These are phyloP conservation scores for Umbelopsis sp. DNA, from an alignment of 192 early-diverging fungal genomes.

Conservation along the genomic window DNA sequence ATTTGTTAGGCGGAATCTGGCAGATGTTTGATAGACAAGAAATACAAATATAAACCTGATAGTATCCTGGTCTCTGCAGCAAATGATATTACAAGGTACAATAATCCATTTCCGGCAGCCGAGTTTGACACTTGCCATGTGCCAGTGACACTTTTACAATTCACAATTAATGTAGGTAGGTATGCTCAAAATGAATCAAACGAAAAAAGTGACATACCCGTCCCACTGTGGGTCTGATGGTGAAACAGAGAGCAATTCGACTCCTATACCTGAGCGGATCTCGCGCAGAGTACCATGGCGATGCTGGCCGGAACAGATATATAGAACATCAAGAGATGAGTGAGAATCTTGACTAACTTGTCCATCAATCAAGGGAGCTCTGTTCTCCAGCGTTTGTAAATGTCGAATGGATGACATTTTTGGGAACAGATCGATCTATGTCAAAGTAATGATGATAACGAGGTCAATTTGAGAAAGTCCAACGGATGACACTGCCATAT, in stretches of 20 bases:
- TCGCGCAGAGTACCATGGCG: constrained; percentile 10
- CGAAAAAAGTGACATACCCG: neutral
- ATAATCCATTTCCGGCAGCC: neutral
- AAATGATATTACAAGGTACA: constrained; percentile 1
- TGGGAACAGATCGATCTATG: neutral
- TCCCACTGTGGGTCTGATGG: constrained; percentile 3
- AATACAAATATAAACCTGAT: neutral
- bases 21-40: too few relatives aligned
- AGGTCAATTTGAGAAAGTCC: neutral
- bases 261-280: constrained; percentile 4
- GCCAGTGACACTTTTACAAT: neutral
- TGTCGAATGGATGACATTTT: neutral
- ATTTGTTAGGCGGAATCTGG: neutral
- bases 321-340: constrained; percentile 4
- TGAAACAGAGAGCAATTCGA: constrained; percentile 10
- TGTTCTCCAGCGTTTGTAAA: constrained; percentile 25
- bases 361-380: constrained; percentile 30
- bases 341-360: neutral
- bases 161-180: neutral
- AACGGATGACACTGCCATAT: too few relatives aligned
- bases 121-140: neutral
- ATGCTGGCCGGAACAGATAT: constrained; percentile 30
- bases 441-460: neutral
- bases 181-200: neutral
- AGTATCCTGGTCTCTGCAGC: neutral